These are phyloP conservation scores for Akanthomyces uredinophilus DNA, from an alignment of 2,329 filamentous ascomycete genomes.

Conservation along the genomic window DNA sequence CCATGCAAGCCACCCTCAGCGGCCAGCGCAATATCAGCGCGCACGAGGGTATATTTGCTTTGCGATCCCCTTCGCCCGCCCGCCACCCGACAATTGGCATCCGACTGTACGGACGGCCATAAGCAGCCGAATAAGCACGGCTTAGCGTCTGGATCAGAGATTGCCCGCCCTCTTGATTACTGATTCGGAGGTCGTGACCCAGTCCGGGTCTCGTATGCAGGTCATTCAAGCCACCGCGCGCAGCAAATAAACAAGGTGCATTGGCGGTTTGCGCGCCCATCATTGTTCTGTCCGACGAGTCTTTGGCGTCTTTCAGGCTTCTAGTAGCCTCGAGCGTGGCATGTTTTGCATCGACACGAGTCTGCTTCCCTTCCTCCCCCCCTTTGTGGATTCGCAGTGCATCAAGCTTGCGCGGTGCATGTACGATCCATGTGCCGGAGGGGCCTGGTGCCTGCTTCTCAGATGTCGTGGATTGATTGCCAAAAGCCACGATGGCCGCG, in stretches of 20 bases:
- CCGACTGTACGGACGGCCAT: too few relatives aligned
- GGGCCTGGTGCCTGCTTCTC: background rate
- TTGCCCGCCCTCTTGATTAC: background rate
- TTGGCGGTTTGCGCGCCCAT: background rate
- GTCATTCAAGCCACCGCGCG: background rate
- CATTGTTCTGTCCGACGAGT: background rate
- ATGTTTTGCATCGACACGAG: background rate
- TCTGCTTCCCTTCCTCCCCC: background rate
- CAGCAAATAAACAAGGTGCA: slow-evolving; percentile 2
- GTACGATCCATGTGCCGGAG: too few relatives aligned
- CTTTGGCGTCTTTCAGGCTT: too few relatives aligned
- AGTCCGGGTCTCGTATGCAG: background rate
- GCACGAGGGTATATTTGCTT: background rate
- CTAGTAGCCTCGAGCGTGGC: background rate
- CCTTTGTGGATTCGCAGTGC: background rate
- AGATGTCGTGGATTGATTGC: background rate
- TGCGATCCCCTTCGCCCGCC: too few relatives aligned
- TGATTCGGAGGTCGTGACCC: background rate
- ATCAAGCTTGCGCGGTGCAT: background rate
- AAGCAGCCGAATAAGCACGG: background rate
- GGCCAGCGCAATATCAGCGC: background rate
- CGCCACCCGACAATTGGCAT: too few relatives aligned
- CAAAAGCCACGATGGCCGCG: background rate
- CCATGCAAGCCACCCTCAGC: background rate
- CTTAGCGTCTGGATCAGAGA: background rate